These are phyloP conservation scores for Macrophomina phaseolina DNA, from an alignment of 2,329 filamentous ascomycete genomes.

Conservation along the genomic window DNA sequence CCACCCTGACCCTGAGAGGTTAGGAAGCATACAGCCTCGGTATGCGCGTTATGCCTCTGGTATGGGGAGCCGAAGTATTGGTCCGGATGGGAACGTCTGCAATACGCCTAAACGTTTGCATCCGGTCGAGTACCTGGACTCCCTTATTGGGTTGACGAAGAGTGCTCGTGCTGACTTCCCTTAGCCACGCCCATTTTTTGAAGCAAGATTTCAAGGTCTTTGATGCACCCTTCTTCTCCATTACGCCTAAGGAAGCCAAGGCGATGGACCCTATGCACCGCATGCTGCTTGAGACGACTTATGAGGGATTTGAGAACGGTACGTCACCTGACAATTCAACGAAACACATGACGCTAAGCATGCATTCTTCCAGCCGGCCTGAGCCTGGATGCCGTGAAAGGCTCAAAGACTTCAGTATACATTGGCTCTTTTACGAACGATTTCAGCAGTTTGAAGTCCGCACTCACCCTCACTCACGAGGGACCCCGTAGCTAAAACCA, in stretches of 20 bases:
- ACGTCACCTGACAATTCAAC: background rate
- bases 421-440: constrained; percentile 34
- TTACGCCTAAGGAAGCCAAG: constrained; percentile 30
- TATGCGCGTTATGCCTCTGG: background rate
- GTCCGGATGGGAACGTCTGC: no score
- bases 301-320: constrained; percentile 33
- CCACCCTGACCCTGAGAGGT: constrained; percentile 37
- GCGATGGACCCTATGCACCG: constrained; percentile 35
- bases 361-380: background rate
- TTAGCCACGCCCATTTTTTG: constrained; percentile 5
- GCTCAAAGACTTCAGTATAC: constrained; percentile 35
- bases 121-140: background rate
- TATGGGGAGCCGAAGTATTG: no score
- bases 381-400: constrained; percentile 27
- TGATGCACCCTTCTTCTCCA: constrained; percentile 29
- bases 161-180: background rate
- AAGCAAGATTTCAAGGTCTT: constrained; percentile 31
- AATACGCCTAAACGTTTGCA: no score
- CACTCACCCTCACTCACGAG: background rate
- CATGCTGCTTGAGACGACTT: constrained; percentile 32
- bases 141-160: background rate
- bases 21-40: constrained; percentile 23
- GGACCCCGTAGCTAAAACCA: background rate
- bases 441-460: constrained; percentile 29
- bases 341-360: background rate